Evolutionary conservation across 441 rosid genomes (phyloP), one percentile per base, ranked within the genome.

Genomic region (Populus hybrid): DNA sequence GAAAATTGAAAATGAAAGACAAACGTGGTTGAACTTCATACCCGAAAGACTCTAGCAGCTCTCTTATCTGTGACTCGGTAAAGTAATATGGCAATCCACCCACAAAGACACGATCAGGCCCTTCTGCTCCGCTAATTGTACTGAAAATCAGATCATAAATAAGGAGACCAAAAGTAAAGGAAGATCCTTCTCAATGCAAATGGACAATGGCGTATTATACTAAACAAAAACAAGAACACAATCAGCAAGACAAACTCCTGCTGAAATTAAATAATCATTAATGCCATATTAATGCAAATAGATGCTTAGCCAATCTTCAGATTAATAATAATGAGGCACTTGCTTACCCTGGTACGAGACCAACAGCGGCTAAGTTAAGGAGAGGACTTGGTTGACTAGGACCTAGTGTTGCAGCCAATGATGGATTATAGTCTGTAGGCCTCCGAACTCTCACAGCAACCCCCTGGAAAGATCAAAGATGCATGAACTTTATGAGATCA

Each of bases 381-480:
- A 85, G 83, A 70, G 91, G 88, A 84, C 83, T 87, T 46, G 98
- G 98, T 82, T 93, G 95, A 88, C 98, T 90, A 64, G 98, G 98
- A 77, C 98, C 98, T 76, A 93, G 95, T 12, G 93, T 75, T 67
- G 94, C 92, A 30, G 97, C 98, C 69, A 92, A 88, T 21, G 95
- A 92, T 67, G 94, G 97, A 79, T 92, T 93, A 77, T 93, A 93
- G 80, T 93, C 97, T 82, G 93, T 93, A 46, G 98, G 98, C 82
- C 98, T 89, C 81, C 95, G 88, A 82, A 93, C 97, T 90, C 90
- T 93, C 82, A 93, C 98, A 36, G 97, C 93, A 40, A 92, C 95
- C 78, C 97, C 97, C 97, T 93, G 86, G 40, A 42, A 75, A 61
- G 72, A 70, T 23, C 68, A 64, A 23, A 23, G 68, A 64, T 64